Conservation (phyloP, 2,329 filamentous ascomycete species). For the Sporothrix brunneoviolacea region DNA sequence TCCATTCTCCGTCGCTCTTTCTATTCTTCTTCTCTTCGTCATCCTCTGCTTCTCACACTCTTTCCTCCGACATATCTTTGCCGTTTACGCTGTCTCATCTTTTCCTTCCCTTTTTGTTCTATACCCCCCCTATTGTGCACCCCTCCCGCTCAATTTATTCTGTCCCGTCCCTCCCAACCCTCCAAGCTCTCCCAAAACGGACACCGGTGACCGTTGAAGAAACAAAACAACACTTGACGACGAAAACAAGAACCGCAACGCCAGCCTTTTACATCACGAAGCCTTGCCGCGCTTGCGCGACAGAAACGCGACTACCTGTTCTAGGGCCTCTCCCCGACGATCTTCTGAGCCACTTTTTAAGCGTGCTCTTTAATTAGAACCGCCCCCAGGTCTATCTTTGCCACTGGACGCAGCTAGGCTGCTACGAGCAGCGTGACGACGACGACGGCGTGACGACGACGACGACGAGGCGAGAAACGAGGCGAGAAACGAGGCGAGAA, state of each 20-base stretch:
- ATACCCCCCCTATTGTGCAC: neutral
- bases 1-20: neutral
- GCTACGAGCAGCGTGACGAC: neutral
- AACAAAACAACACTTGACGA: neutral
- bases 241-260: neutral
- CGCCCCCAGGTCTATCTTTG: neutral
- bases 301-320: neutral
- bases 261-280: too few species aligned
- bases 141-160: neutral
- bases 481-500: too few species aligned
- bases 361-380: neutral
- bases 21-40: neutral
- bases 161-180: neutral
- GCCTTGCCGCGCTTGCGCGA: neutral
- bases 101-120: neutral
- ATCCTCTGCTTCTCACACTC: too few species aligned
- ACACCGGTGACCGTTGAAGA: neutral
- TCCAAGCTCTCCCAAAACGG: neutral
- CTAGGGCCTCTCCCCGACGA: neutral
- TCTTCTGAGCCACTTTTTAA: constrained; percentile 1
- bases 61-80: neutral
- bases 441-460: neutral
- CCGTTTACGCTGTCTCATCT: neutral
- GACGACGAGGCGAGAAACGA: too few species aligned
- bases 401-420: constrained; percentile 5